Base-by-base conservation (phyloP, 2,329 filamentous ascomycete genomes). In the Celoporthe dispersa region DNA sequence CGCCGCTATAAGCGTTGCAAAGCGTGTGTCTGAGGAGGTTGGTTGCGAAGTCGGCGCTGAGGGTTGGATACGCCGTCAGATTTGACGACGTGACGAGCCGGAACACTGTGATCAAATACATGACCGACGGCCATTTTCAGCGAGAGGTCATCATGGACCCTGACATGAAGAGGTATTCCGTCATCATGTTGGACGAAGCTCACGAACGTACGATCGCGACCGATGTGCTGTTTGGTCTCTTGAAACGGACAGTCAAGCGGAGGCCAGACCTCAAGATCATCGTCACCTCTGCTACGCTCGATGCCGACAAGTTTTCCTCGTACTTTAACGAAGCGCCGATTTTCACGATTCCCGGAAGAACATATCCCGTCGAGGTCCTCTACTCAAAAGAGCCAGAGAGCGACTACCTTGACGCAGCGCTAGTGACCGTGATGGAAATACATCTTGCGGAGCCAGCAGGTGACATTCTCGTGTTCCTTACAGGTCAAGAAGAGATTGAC, bases 401-500 rank as follows among this genome's bases (percentile, higher is more conserved):
- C 0, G 97, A 99, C 78, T 99, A 99, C 75, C 84, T 99, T 19
- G 96, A 98, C 79, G 91, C 94, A 1, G 94, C 96, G 0, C 84
- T 99, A n/a, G 92, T 94, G 19, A 98, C 96, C 0, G 94, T 98
- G 63, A 98, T 99, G 95, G 94, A 98, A 78, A 98, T 99, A 68
- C 96, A 99, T 78, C 83, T 99, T 25, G 96, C 92, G 1, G 96
- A 99, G 77, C 94, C 94, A 8, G 87, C 91, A 25, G 96, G 96
- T 74, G 97, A 99, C 77, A 98, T 99, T 66, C 82, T 99, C n/a
- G 85, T 99, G 1, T 99, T 99, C 83, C 86, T 99, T 75, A 99
- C 97, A 0, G 96, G 96, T 7, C 94, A 98, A 78, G 96, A 99
- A 80, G 97, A 99, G 80, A 99, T 99, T 73, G 96, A 99, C 77